phyloP scores from a whole-genome alignment of 805 yeast species.

The Suhomyces canberraensis region DNA sequence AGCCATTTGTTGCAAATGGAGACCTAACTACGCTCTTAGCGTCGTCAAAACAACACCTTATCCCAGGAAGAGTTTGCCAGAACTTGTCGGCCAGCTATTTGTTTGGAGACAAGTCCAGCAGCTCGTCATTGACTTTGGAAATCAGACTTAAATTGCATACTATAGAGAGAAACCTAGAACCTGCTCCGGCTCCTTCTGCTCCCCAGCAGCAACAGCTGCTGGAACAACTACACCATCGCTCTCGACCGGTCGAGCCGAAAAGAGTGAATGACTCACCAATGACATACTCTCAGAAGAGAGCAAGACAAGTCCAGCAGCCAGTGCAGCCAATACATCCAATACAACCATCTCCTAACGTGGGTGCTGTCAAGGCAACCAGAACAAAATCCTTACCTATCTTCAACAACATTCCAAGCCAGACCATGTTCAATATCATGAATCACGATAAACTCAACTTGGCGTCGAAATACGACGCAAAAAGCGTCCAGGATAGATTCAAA shows the following conservation, averaged over 20 bases:
- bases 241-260: conserved; percentile 2
- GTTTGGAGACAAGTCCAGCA: conserved; percentile 32
- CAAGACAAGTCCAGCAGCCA: conserved; percentile 2
- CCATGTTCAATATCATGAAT: conserved; percentile 38
- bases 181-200: not conserved
- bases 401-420: conserved; percentile 37
- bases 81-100: conserved; percentile 47
- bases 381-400: conserved; percentile 43
- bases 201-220: conserved; percentile 3
- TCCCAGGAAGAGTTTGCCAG: conserved; percentile 58
- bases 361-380: conserved; percentile 40
- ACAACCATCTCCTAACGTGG: conserved; percentile 8
- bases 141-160: conserved; percentile 50
- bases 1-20: conserved; percentile 45
- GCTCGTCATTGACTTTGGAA: conserved; percentile 51
- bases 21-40: conserved; percentile 30
- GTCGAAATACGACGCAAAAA: conserved; percentile 37
- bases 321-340: conserved; percentile 5
- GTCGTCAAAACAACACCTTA: conserved; percentile 21
- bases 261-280: conserved; percentile 7
- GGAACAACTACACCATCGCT: not conserved
- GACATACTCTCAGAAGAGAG: conserved; percentile 11
- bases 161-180: conserved; percentile 19
- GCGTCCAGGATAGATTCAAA: conserved; percentile 42
- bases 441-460: conserved; percentile 39